Base-by-base conservation (phyloP, 176 grass and related monocot genomes). In the Oropetium thomaeum region DNA sequence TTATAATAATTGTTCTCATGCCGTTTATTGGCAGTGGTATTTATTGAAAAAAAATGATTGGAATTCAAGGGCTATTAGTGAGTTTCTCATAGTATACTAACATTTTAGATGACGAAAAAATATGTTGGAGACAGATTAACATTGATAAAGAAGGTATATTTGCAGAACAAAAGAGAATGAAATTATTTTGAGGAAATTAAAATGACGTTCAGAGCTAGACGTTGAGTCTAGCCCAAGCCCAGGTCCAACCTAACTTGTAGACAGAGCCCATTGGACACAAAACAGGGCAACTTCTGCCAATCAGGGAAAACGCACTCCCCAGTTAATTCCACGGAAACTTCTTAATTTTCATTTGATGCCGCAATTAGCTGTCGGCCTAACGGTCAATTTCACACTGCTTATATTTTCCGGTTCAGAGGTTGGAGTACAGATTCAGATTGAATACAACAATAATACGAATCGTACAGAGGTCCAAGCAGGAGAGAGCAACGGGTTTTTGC, bases 301-400 rank as follows among this genome's bases (percentile, higher is more conserved):
- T 53, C 29, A 40, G 66, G 34, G 43, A 29, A 29, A 81, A 65
- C 49, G 34, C 40, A 72, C 71, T 70, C 74, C 79, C 79, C 44
- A 82, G 58, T 77, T 77, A 72, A 87, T 82, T 87, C 58, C 60
- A 25, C 17, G 2, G 79, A 82, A 82, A 31, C 67, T 87, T 87
- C 79, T 82, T 73, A 77, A 51, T 32, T 23, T 23, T 22, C 31
- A 71, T 48, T 25, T 48, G 57, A 15, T 62, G 67, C 55, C 5
- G 41, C 40, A 49, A 80, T 45, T 60, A 29, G 67, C 15, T 28
- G 15, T 62, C 22, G 1, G 9, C 40, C 58, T 51, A 80, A 80
- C 78, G 55, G 78, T 80, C 71, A 71, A 70, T 31, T 80, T 80
- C 55, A 80, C 78, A 80, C 78, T n/a, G n/a, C n/a, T n/a, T n/a